Percentiles rank a stretch among this genome's conserved stretches.
Evolutionary conservation across 1,284 basidiomycete species (phyloP).

Genomic region (Ceratobasidium sp.): DNA sequence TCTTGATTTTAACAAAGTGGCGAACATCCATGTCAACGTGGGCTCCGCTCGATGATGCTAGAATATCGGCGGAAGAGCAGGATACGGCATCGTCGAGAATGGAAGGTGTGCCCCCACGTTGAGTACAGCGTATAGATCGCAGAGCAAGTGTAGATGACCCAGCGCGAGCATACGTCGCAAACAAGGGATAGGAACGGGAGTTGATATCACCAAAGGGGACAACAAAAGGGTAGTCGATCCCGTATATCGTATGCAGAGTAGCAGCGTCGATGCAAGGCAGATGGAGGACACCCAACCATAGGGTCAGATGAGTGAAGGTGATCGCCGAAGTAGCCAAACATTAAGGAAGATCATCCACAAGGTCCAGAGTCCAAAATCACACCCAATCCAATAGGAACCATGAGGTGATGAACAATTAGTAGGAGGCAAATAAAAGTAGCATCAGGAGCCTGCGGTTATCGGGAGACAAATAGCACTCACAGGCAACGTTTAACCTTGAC

Average conservation of each 20-base stretch:
- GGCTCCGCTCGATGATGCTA: conserved; percentile 42
- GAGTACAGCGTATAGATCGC: neutral
- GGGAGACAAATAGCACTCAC: conserved; percentile 9
- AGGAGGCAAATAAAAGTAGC: neutral
- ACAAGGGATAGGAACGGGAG: neutral
- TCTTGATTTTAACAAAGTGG: conserved; percentile 97
- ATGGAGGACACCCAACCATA: neutral
- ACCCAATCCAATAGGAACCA: no score
- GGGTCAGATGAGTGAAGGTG: no score
- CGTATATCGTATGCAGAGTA: neutral
- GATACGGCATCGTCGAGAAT: conserved; percentile 48
- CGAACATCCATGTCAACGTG: conserved; percentile 91
- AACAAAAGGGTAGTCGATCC: neutral
- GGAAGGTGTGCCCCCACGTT: no score
- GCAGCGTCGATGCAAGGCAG: neutral
- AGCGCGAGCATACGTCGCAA: neutral
- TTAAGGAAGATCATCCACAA: no score
- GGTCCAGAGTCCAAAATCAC: no score
- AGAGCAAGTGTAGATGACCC: neutral
- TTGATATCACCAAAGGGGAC: neutral
- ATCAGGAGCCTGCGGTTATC: neutral
- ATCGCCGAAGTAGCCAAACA: no score
- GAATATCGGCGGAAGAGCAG: conserved; percentile 51
- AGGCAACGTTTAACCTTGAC: conserved; percentile 53
- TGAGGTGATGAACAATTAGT: no score